Percentiles rank a stretch among this genome's conserved stretches.
Conservation (phyloP, 768 basidiomycete genomes). For the Podaxis mareebaensis region DNA sequence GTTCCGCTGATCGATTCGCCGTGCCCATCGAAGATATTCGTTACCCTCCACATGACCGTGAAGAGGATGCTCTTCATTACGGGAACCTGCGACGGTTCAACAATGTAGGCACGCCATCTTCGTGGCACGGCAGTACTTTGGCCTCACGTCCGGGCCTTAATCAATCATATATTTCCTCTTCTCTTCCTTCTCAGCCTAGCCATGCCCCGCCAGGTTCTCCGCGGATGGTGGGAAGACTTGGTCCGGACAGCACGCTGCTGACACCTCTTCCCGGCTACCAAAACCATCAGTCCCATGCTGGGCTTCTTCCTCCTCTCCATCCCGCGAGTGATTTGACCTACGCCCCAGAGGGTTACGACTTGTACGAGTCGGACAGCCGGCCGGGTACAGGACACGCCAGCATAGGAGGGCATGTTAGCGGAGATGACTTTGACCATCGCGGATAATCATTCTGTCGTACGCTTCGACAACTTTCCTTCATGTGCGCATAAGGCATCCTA, state of each 20-base stretch:
- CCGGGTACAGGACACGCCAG: slow-evolving; percentile 44
- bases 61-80: slow-evolving; percentile 15
- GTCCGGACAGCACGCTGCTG: slow-evolving; percentile 66
- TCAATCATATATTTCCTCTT: slow-evolving; percentile 19
- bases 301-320: slow-evolving; percentile 30
- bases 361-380: slow-evolving; percentile 42
- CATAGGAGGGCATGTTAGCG: slow-evolving; percentile 29
- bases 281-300: slow-evolving; percentile 30
- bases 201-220: slow-evolving; percentile 31
- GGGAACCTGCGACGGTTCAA: slow-evolving; percentile 15
- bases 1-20: slow-evolving; percentile 16
- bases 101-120: slow-evolving; percentile 16
- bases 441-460: slow-evolving; percentile 12
- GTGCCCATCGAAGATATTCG: slow-evolving; percentile 18
- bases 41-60: slow-evolving; percentile 16
- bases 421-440: slow-evolving; percentile 30
- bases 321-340: slow-evolving; percentile 29
- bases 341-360: slow-evolving; percentile 32
- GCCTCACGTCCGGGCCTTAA: slow-evolving; percentile 8
- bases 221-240: slow-evolving; percentile 43
- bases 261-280: slow-evolving; percentile 70
- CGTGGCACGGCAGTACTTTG: slow-evolving; percentile 16
- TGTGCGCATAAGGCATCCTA: background rate
- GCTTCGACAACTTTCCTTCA: background rate
- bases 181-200: slow-evolving; percentile 23